Evolutionary conservation across 129 eudicot species (phyloP), one percentile per base, ranked within the genome.

Genomic region (Artemisia argyi): DNA sequence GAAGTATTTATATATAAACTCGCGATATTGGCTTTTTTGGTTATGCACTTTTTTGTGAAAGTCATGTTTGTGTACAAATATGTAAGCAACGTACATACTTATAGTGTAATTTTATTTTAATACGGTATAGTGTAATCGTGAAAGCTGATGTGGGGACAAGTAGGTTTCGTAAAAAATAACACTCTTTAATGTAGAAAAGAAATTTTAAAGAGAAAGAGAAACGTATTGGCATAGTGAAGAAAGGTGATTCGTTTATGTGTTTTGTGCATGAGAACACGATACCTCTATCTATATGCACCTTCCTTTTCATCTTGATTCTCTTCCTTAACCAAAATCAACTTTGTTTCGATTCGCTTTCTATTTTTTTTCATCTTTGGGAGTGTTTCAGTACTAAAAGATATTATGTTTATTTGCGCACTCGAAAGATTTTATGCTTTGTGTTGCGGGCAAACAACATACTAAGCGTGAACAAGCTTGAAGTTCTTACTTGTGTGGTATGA

Each of bases 111-210:
- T 62, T 73, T 62, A 73, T 20, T 73, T 62, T 73, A 51, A 73
- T 20, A 73, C 78, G 78, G 5, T 48, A 22, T 73, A 62, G 78
- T 61, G 69, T 60, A 73, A 73, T 35, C 47, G 17, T 39, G 13
- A 26, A 48, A 48, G 35, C 0, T 20, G 22, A 20, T 14, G 78
- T 62, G 78, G 78, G 77, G 70, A 62, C 71, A 13, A 30, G 18
- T 50, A 73, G 78, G 78, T 73, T 73, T 73, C 78, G 78, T 73
- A 62, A 73, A 50, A 73, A 16, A 24, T 66, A 73, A 62, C 78
- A 51, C 51, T 73, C 30, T 62, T 52, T 63, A 62, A 30, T 30
- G 15, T 63, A 63, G 78, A 73, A 62, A 63, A n/a, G 16, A 46
- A 9, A 20, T 20, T 20, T 66, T 48, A 4, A 62, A 50, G 50